A percentile compares a stretch with the other conserved stretches of the same genome.
phyloP scores from a whole-genome alignment of 2,329 filamentous ascomycete genomes.

The Ophiostoma populinum region DNA sequence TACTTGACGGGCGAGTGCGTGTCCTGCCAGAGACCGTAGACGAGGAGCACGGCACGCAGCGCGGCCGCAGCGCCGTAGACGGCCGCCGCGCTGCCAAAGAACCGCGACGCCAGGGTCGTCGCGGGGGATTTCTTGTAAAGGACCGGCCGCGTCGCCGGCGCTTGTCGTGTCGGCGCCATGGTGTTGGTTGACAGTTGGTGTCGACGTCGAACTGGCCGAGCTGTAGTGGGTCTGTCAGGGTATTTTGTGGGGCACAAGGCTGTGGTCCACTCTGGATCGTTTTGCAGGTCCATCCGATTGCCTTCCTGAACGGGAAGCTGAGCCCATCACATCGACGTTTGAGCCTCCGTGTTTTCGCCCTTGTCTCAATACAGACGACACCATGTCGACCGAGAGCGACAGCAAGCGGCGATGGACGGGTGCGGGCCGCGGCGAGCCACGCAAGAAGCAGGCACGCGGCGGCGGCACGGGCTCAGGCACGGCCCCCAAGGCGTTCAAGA shows the following conservation, averaged over 20 bases:
- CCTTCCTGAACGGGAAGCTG: too few species aligned
- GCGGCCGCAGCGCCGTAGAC: constrained; percentile 41
- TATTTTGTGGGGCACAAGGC: background rate
- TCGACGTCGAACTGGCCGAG: background rate
- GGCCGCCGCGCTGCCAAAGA: constrained; percentile 24
- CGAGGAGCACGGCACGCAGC: constrained; percentile 55
- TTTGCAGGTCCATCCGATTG: too few species aligned
- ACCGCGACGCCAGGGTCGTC: constrained; percentile 10
- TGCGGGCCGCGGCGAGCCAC: constrained; percentile 17
- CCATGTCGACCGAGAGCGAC: constrained; percentile 6
- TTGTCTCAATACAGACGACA: background rate
- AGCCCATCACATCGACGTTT: too few species aligned
- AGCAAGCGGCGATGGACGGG: constrained; percentile 36
- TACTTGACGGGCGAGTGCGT: constrained; percentile 85
- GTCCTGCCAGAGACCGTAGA: constrained; percentile 90
- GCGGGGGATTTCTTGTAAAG: constrained; percentile 1
- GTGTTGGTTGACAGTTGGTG: background rate
- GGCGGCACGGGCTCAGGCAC: background rate
- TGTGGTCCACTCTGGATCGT: background rate
- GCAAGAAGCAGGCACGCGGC: constrained; percentile 16
- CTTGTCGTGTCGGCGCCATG: background rate
- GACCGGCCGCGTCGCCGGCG: background rate
- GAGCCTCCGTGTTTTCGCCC: background rate
- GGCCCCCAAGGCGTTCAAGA: background rate
- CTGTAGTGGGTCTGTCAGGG: background rate